Conservation (phyloP, 805 yeast species). For the Ogataea angusta region DNA sequence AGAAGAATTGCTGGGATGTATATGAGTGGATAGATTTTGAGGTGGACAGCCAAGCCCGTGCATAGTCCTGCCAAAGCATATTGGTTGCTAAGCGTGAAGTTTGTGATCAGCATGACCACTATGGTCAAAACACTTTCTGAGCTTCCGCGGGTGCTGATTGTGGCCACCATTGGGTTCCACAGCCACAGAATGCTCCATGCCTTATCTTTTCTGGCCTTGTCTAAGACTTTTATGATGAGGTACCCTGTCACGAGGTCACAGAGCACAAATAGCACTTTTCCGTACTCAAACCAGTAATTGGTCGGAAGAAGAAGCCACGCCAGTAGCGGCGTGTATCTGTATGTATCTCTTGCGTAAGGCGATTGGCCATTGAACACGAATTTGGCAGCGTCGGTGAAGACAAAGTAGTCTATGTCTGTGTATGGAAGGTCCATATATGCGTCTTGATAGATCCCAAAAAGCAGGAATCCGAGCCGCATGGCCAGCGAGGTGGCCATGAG, state of each 20-base stretch:
- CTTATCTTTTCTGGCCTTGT: slow-evolving; percentile 13
- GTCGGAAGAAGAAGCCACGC: slow-evolving; percentile 83
- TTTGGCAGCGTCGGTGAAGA: slow-evolving; percentile 87
- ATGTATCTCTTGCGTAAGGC: slow-evolving; percentile 84
- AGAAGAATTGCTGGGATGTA: slow-evolving; percentile 72
- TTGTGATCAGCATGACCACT: slow-evolving; percentile 59
- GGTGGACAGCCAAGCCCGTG: slow-evolving; percentile 80
- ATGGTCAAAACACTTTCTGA: slow-evolving; percentile 88
- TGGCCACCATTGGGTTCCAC: slow-evolving; percentile 90
- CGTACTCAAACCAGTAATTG: slow-evolving; percentile 57
- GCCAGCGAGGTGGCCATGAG: slow-evolving; percentile 23
- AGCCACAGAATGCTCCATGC: slow-evolving; percentile 58
- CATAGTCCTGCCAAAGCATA: slow-evolving; percentile 42
- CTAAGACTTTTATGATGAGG: slow-evolving; percentile 45
- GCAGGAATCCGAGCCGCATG: slow-evolving; percentile 60
- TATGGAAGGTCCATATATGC: slow-evolving; percentile 71
- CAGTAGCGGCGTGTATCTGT: slow-evolving; percentile 87
- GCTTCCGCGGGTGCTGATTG: slow-evolving; percentile 90
- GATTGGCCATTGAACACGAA: slow-evolving; percentile 57
- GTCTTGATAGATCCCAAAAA: slow-evolving; percentile 87
- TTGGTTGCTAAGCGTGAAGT: slow-evolving; percentile 37
- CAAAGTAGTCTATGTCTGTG: slow-evolving; percentile 93
- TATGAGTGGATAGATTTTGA: slow-evolving; percentile 88
- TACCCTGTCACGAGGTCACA: slow-evolving; percentile 83
- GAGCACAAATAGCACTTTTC: slow-evolving; percentile 71